A percentile compares a stretch with the other conserved stretches of the same genome.
These are phyloP conservation scores for Picea engelmannii DNA, from an alignment of 83 land plant genomes.

Conservation along the genomic window DNA sequence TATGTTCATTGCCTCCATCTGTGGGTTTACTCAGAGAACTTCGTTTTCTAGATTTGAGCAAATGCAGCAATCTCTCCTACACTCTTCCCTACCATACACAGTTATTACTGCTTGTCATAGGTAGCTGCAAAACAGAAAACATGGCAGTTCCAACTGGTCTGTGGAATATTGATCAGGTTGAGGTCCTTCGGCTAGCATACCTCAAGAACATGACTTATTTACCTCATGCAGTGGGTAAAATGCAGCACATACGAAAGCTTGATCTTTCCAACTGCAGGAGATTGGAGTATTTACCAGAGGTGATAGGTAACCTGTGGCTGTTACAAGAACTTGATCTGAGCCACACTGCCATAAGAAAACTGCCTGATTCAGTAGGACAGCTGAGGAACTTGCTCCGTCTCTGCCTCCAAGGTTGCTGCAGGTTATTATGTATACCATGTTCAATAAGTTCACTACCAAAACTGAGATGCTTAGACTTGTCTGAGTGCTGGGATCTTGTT, in stretches of 20 bases:
- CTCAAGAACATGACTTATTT: conserved; percentile 28
- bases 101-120: conserved; percentile 4
- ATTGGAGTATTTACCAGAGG: conserved; percentile 25
- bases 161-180: conserved; percentile 23
- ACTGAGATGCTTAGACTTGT: conserved; percentile 14
- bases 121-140: not conserved
- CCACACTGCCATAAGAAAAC: conserved; percentile 32
- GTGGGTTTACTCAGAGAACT: conserved; percentile 24
- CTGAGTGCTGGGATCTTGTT: conserved; percentile 36
- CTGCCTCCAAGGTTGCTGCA: conserved; percentile 23
- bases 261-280: conserved; percentile 26
- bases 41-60: conserved; percentile 17
- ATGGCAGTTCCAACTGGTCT: conserved; percentile 25
- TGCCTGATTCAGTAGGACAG: conserved; percentile 24
- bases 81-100: conserved; percentile 15
- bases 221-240: conserved; percentile 12
- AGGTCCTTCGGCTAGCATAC: conserved; percentile 22
- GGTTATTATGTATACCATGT: conserved; percentile 23
- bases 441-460: conserved; percentile 21
- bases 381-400: conserved; percentile 16
- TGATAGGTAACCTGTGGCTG: conserved; percentile 17
- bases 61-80: conserved; percentile 24
- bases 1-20: conserved; percentile 17
- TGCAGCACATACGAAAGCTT: conserved; percentile 20
- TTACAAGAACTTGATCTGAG: conserved; percentile 27